phyloP scores from a whole-genome alignment of 2,329 filamentous ascomycete genomes.

The Diaporthe sp. region DNA sequence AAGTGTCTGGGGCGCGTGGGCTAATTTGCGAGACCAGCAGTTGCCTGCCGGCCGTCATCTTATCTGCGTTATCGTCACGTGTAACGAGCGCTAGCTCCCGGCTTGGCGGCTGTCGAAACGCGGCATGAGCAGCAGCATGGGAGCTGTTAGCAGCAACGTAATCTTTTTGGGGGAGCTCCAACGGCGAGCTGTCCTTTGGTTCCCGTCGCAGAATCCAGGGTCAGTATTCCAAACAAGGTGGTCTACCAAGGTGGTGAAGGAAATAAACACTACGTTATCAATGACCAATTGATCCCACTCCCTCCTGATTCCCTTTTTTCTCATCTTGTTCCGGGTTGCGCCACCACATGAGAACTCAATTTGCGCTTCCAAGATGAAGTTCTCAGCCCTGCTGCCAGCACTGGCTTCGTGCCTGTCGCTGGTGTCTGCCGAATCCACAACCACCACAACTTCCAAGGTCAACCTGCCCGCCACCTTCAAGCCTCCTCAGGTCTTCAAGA shows the following conservation, averaged over 20 bases:
- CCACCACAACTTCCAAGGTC: slow-evolving; percentile 68
- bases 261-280: slow-evolving; percentile 40
- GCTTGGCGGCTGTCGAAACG: slow-evolving; percentile 38
- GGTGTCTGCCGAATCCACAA: slow-evolving; percentile 56
- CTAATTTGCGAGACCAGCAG: not conserved
- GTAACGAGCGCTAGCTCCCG: slow-evolving; percentile 37
- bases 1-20: not conserved
- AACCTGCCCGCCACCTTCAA: slow-evolving; percentile 78
- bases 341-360: slow-evolving; percentile 46
- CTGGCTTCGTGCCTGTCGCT: slow-evolving; percentile 70
- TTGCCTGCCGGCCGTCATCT: not conserved
- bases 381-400: slow-evolving; percentile 67
- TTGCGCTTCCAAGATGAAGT: slow-evolving; percentile 57
- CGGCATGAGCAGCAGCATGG: slow-evolving; percentile 8
- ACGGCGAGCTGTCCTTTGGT: slow-evolving; percentile 37
- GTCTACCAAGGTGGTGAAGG: slow-evolving; percentile 30
- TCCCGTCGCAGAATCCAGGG: slow-evolving; percentile 28
- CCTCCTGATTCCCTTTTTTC: slow-evolving; percentile 33
- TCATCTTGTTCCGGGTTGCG: slow-evolving; percentile 42
- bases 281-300: slow-evolving; percentile 42
- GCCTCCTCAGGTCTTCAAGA: slow-evolving; percentile 93
- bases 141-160: slow-evolving; percentile 29
- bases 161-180: slow-evolving; percentile 39
- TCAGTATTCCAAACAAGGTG: slow-evolving; percentile 6
- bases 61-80: slow-evolving; percentile 1